Base-by-base conservation (phyloP, 2,329 filamentous ascomycete genomes). In the Cladosporium oxysporum region DNA sequence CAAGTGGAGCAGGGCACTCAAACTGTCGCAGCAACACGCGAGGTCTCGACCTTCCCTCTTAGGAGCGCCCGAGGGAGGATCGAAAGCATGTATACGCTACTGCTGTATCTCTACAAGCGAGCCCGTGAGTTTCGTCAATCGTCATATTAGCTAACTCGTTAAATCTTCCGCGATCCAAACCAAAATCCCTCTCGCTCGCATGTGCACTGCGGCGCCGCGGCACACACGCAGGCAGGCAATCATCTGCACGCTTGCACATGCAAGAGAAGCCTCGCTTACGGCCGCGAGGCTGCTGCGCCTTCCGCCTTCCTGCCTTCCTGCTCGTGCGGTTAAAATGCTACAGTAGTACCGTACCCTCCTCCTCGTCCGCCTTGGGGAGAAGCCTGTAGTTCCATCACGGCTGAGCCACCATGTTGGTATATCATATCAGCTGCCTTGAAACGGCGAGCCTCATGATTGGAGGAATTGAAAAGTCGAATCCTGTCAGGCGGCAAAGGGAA, bases 241-340 rank as follows among this genome's bases (percentile, higher is more conserved):
- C 55, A 58, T 58, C 29, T 58, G 55, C 55, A 58, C 55, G 18
- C 52, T 33, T 57, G 26, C 52, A 57, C 52, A 57, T 57, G 52
- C 52, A 26, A 58, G 31, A 37, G 33, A 41, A 41, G 55, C 29
- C 31, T 58, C 55, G 55, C 55, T 58, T 58, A 58, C 33, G 55
- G 55, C 55, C 33, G 52, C n/a, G n/a, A 26, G 49, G 49, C 23
- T 11, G 23, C 55, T 37, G 53, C 55, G 41, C n/a, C 41, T n/a
- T 21, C 41, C 21, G 21, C n/a, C n/a, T n/a, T 47, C 41, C 41
- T 47, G 31, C 55, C 31, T 28, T n/a, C 55, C 55, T 58, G 31
- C 31, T 37, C 55, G 31, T 58, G 55, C 55, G 55, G 55, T 35
- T 41, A 41, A 58, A 58, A 33, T 58, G 55, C 33, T 41, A 58